Base-by-base conservation (phyloP, 2,329 filamentous ascomycete genomes). In the Botrytis cinerea region DNA sequence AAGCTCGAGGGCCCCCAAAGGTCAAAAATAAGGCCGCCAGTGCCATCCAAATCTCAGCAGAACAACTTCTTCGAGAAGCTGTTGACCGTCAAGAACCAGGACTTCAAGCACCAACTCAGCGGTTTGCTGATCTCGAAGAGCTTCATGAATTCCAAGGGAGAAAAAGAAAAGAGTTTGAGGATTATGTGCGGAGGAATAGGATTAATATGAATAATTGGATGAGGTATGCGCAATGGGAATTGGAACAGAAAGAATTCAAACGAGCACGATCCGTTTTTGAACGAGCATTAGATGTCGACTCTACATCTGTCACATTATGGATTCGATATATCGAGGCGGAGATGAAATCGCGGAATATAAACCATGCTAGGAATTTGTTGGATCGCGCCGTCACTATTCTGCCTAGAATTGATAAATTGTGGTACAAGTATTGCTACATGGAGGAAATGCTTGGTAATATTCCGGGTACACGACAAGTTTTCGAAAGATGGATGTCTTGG, bases 401-500 rank as follows among this genome's bases (percentile, higher is more conserved):
- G 57, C 96, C 96, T 8, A 87, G 96, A 73, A 89, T 98, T 59
- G 94, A 98, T 82, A 98, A 98, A 86, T 85, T 99, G 48, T 99
- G 96, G 96, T 99, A 97, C 86, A 98, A 98, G 82, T 99, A 98
- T 85, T 94, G 97, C 40, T 97, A 97, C 82, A 97, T 97, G 92
- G 95, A 98, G 85, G 96, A 99, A 87, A 98, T 95, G 84, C 87
- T 99, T 72, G 94, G 94, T 10, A 98, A 99, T 80, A 91, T 99
- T 67, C 90, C 95, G 4, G 96, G 95, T 51, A 97, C 94, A 4
- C 87, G 96, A 74, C 93, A 97, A 79, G 93, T 98, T 0, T 99
- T 98, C 81, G 96, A 99, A 84, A 88, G 96, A 63, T 99, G 96
- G 96, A 95, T 99, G 92, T 91, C 93, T 75, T 99, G 96, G 96